Evolutionary conservation across 2,329 filamentous ascomycete genomes (phyloP).

Genomic region (Cadophora sp.): DNA sequence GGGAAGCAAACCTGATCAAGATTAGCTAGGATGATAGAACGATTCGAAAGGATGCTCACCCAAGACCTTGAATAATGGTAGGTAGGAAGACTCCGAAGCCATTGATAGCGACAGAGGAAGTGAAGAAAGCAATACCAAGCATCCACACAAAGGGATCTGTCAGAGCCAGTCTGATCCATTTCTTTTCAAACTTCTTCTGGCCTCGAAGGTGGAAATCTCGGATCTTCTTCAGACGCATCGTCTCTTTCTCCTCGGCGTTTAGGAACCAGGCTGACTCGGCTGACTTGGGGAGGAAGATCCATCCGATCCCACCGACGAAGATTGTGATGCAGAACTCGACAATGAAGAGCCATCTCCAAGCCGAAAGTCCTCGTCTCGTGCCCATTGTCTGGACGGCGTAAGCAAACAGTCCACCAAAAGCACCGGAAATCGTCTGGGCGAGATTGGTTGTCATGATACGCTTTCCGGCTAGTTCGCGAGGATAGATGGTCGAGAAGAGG

Average conservation of each 20-base stretch:
- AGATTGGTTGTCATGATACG: slow-evolving; percentile 42
- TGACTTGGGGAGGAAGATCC: slow-evolving; percentile 38
- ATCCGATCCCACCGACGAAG: slow-evolving; percentile 38
- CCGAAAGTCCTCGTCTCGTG: slow-evolving; percentile 42
- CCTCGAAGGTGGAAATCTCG: slow-evolving; percentile 44
- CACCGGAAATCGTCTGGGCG: slow-evolving; percentile 47
- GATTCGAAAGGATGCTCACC: slow-evolving; percentile 35
- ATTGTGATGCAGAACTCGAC: slow-evolving; percentile 37
- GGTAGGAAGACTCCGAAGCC: slow-evolving; percentile 47
- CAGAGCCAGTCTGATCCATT: slow-evolving; percentile 44
- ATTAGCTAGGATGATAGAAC: neutral
- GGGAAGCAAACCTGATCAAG: slow-evolving; percentile 21
- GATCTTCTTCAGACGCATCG: slow-evolving; percentile 41
- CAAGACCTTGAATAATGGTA: slow-evolving; percentile 37
- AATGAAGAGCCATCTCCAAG: slow-evolving; percentile 43
- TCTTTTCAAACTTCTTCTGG: slow-evolving; percentile 43
- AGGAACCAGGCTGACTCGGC: slow-evolving; percentile 43
- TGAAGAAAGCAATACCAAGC: slow-evolving; percentile 45
- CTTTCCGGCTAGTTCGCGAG: slow-evolving; percentile 40
- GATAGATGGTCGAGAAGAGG: slow-evolving; percentile 44
- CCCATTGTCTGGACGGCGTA: slow-evolving; percentile 53
- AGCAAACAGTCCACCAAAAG: slow-evolving; percentile 60
- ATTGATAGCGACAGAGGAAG: slow-evolving; percentile 45
- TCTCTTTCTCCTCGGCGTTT: slow-evolving; percentile 33
- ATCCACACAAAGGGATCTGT: slow-evolving; percentile 45